Percentiles rank a stretch among this genome's conserved stretches.
Conservation (phyloP, 2,329 filamentous ascomycete genomes). For the Trichoderma sp. region DNA sequence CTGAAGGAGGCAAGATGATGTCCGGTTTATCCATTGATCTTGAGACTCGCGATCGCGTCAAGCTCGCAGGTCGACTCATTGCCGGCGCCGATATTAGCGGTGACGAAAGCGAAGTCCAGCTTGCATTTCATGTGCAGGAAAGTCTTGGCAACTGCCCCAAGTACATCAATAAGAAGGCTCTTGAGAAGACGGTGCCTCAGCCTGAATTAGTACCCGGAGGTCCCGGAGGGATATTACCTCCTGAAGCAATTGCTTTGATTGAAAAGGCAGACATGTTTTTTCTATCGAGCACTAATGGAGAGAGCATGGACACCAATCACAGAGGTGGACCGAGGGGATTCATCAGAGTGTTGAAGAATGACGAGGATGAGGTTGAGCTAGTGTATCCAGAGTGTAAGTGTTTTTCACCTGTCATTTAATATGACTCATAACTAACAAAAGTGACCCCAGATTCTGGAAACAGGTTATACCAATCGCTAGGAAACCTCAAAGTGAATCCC, state of each 20-base stretch:
- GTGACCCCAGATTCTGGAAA: constrained; percentile 64
- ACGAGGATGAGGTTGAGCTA: constrained; percentile 47
- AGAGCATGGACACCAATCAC: constrained; percentile 80
- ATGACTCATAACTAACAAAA: not conserved
- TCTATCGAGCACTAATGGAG: constrained; percentile 63
- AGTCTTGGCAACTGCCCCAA: constrained; percentile 83
- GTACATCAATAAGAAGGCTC: constrained; percentile 73
- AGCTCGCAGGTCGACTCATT: constrained; percentile 68
- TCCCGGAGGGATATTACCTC: constrained; percentile 41
- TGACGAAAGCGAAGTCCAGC: constrained; percentile 40
- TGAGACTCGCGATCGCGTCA: constrained; percentile 61
- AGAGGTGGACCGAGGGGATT: constrained; percentile 75
- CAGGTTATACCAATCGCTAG: constrained; percentile 76
- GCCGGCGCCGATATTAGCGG: constrained; percentile 53
- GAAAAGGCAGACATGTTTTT: constrained; percentile 72
- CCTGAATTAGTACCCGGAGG: constrained; percentile 48
- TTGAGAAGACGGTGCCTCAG: constrained; percentile 46
- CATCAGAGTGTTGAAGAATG: constrained; percentile 62
- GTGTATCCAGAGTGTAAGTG: constrained; percentile 70
- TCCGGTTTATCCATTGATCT: constrained; percentile 55
- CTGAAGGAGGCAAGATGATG: constrained; percentile 39
- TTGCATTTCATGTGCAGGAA: constrained; percentile 68
- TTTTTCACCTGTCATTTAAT: not conserved
- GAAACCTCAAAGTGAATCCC: constrained; percentile 68
- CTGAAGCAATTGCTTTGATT: constrained; percentile 58